phyloP scores from a whole-genome alignment of 2,329 filamentous ascomycete genomes.

The Venturia nashicola region DNA sequence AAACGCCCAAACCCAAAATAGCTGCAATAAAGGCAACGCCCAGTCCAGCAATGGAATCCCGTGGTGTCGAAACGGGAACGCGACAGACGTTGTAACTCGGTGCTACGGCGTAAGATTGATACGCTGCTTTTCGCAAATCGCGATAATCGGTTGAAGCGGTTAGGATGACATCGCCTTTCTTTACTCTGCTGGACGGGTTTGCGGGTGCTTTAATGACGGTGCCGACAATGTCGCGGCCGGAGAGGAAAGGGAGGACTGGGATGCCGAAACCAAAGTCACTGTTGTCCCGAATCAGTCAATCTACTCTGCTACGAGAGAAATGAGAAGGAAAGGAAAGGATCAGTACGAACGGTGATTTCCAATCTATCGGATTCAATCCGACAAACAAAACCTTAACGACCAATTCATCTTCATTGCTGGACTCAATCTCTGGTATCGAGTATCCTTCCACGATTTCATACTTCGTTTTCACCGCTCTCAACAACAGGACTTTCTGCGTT shows the following conservation, averaged over 20 bases:
- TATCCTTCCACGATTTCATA: slow-evolving; percentile 36
- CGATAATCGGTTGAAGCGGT: slow-evolving; percentile 66
- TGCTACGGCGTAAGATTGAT: slow-evolving; percentile 56
- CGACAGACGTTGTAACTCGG: slow-evolving; percentile 53
- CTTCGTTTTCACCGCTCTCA: slow-evolving; percentile 37
- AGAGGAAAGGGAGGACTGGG: slow-evolving; percentile 54
- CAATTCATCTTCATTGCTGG: slow-evolving; percentile 36
- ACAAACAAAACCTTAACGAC: slow-evolving; percentile 52
- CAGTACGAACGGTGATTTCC: slow-evolving; percentile 53
- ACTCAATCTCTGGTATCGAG: slow-evolving; percentile 31
- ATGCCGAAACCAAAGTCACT: slow-evolving; percentile 62
- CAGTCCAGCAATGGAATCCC: slow-evolving; percentile 43
- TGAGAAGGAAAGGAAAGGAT: neutral
- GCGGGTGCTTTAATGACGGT: slow-evolving; percentile 39
- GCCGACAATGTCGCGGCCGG: slow-evolving; percentile 58
- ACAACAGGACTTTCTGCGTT: slow-evolving; percentile 35
- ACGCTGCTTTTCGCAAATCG: slow-evolving; percentile 58
- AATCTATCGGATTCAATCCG: slow-evolving; percentile 66
- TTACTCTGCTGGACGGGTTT: slow-evolving; percentile 35
- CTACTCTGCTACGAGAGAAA: neutral
- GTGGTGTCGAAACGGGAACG: slow-evolving; percentile 41
- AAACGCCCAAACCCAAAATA: slow-evolving; percentile 53
- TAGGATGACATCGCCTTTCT: slow-evolving; percentile 44
- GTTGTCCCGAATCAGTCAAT: neutral
- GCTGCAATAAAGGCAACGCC: slow-evolving; percentile 64